Evolutionary conservation across 768 basidiomycete species (phyloP), one percentile per base, ranked within the genome.

Genomic region (Asterophora parasitica): DNA sequence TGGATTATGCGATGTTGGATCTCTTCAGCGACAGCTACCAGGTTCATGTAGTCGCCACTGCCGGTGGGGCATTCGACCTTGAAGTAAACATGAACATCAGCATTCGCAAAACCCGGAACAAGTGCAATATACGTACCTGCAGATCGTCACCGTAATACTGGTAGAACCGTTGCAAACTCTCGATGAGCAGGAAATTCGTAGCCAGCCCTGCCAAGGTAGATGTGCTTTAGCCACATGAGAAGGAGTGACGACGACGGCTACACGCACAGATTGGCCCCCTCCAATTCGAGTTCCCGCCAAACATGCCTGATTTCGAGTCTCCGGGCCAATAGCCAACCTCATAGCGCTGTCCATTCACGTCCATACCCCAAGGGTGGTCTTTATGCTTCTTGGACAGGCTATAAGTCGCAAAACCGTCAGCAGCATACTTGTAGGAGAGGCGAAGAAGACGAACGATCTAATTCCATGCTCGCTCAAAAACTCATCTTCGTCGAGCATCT

Each of bases 1-100:
- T 98, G 93, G 47, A 98, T 99, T 52, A 98, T 83, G n/a, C 96
- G 85, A 62, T 98, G 95, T 65, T 98, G 96, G 47, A 99, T 93
- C 66, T 99, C 96, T 60, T 97, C 95, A 4, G 96, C 92, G 15
- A 95, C 92, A 49, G 81, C 78, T 8, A 86, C 90, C 7, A 99
- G 81, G 62, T 92, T 90, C 93, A 97, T 97, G 67, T 85, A 92
- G 56, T 96, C 94, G n/a, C 96, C 96, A 53, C 86, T 89, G 20
- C 93, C 92, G 0, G 92, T 93, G 4, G 96, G 96, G 60, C 96
- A 99, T 66, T 99, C 96, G 23, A 95, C 85, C 73, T 80, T n/a
- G n/a, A n/a, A n/a, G 44, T 36, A 26, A 35, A 32, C 19, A 23
- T 4, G 39, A 16, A 36, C 17, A 51, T 39, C 37, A 23, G 39